Base-by-base conservation (phyloP, 2,329 filamentous ascomycete species). In the Talaromyces rugulosus region DNA sequence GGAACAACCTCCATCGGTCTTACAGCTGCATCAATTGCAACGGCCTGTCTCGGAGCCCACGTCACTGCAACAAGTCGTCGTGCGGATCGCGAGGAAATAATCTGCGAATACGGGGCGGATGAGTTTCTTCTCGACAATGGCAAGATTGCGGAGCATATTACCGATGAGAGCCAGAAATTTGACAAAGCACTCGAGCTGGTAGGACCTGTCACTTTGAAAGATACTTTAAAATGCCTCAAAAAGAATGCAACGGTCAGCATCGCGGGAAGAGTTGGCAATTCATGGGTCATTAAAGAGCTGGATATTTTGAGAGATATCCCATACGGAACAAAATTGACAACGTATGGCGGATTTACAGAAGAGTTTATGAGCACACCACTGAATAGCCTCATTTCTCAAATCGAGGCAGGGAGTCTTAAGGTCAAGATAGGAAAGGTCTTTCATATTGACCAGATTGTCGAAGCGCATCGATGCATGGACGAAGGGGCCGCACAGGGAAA, bases 1-100 rank as follows among this genome's bases (percentile, higher is more conserved):
- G 80, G 79, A 0, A 82, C 81, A 3, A 81, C 78, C 16, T 77
- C 73, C 55, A 75, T 82, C 11, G 80, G 80, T 5, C 68, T 82
- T 16, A 78, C 80, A 11, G 80, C 80, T 4, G 74, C 78, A 4
- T 74, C 74, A 6, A 74, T 83, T 60, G 80, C 80, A 30, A 78
- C 75, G 62, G 70, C 68, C 11, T n/a, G 8, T 5, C 67, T 74
- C 47, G 80, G 80, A 4, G 72, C 69, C 14, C 69, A 66, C 59
- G 76, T 82, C 9, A 69, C 71, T 1, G 69, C 69, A 7, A 81
- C 80, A 33, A 81, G 75, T 23, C 69, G 78, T n/a, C 71, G 67
- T 12, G 60, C 65, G 5, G 69, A 69, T 18, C 68, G 77, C 14
- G 74, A 74, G 52, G 68, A 63, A 12, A 62, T 81, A 67, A 63